Evolutionary conservation across 2,329 filamentous ascomycete species (phyloP).

Genomic region (Hansfordia pulvinata): DNA sequence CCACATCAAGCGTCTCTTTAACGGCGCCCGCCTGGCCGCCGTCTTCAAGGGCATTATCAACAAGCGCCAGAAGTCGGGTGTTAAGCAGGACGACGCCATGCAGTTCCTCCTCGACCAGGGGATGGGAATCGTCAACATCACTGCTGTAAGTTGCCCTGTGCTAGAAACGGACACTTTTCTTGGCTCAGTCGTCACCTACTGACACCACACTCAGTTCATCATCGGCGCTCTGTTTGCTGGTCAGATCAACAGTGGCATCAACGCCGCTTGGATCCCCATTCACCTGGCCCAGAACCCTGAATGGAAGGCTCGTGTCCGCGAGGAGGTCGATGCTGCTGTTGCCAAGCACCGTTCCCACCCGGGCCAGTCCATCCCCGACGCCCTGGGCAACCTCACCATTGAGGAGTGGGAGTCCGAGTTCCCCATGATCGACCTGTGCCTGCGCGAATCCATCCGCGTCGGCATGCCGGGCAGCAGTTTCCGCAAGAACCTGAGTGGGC

Average conservation of each 20-base stretch:
- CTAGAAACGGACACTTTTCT: not conserved
- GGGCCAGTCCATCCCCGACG: constrained; percentile 17
- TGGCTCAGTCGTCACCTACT: not conserved
- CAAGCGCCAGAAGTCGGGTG: constrained; percentile 24
- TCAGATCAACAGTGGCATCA: constrained; percentile 42
- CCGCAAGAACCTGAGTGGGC: constrained; percentile 33
- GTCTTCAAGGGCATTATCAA: constrained; percentile 33
- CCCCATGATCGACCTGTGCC: constrained; percentile 32
- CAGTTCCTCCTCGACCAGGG: constrained; percentile 39
- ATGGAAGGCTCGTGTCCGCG: constrained; percentile 29
- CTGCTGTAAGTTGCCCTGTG: constrained; percentile 18
- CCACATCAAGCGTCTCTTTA: constrained; percentile 26
- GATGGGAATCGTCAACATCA: constrained; percentile 26
- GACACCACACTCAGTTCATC: constrained; percentile 24
- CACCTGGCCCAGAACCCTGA: constrained; percentile 30
- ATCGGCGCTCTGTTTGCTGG: constrained; percentile 41
- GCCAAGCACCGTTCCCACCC: constrained; percentile 22
- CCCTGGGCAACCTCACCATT: constrained; percentile 28
- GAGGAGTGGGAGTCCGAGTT: constrained; percentile 43
- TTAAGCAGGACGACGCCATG: constrained; percentile 32
- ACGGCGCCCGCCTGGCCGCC: constrained; percentile 31
- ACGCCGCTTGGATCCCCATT: constrained; percentile 36
- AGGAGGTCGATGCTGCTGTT: constrained; percentile 31
- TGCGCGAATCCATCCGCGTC: constrained; percentile 39
- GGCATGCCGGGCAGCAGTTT: constrained; percentile 32